A percentile compares a stretch with the other conserved stretches of the same genome.
Evolutionary conservation across 129 eudicot species (phyloP).

Genomic region (Solidago caesia): DNA sequence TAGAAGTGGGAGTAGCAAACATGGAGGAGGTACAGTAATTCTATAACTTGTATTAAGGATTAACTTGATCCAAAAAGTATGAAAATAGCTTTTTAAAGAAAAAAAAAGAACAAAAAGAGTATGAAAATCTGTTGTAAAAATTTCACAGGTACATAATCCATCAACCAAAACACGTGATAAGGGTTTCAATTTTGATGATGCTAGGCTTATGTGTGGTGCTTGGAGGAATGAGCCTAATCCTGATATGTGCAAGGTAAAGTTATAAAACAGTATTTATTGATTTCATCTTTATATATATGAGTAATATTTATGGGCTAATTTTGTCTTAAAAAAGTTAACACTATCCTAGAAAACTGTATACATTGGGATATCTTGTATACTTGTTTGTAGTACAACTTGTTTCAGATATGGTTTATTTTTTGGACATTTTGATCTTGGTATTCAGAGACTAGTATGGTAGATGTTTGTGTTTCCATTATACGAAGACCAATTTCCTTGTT

Average conservation of each 20-base stretch:
- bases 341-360: not conserved
- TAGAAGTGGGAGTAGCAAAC: constrained; percentile 74
- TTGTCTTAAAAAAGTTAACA: not conserved
- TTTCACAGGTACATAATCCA: constrained; percentile 50
- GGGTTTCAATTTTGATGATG: constrained; percentile 96
- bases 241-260: constrained; percentile 76
- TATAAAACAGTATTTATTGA: not conserved
- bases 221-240: constrained; percentile 97
- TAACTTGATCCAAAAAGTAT: not conserved
- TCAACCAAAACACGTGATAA: constrained; percentile 56
- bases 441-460: not conserved
- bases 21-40: constrained; percentile 48
- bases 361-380: not conserved
- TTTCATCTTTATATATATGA: not conserved
- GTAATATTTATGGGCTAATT: not conserved
- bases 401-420: not conserved
- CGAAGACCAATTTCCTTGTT: constrained; percentile 29
- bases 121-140: constrained; percentile 1
- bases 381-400: not conserved
- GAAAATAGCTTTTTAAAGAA: not conserved
- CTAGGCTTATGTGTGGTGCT: constrained; percentile 91
- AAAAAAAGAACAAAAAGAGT: too few relatives aligned
- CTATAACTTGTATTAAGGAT: not conserved
- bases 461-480: constrained; percentile 11
- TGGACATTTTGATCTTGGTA: not conserved